Evolutionary conservation across 2,329 filamentous ascomycete genomes (phyloP).

Genomic region (Lecanicillium sp.): DNA sequence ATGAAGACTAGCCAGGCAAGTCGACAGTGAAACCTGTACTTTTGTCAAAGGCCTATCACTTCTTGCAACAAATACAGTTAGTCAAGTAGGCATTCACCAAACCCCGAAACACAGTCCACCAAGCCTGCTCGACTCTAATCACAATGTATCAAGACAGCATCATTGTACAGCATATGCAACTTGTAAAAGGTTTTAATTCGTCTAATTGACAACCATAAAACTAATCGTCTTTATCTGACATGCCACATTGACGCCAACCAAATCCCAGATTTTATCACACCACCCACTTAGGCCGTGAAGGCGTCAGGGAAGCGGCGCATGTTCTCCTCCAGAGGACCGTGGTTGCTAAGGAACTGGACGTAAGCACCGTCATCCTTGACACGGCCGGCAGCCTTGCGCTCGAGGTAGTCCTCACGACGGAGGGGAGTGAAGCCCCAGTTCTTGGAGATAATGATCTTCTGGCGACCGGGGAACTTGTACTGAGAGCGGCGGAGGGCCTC

Average conservation of each 20-base stretch:
- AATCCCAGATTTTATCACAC: conserved; percentile 30
- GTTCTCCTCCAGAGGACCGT: conserved; percentile 79
- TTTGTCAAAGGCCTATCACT: too few species aligned
- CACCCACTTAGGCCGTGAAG: conserved; percentile 53
- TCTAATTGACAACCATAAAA: conserved; percentile 23
- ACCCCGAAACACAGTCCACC: too few species aligned
- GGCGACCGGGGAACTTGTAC: conserved; percentile 99
- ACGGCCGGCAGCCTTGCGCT: conserved; percentile 86
- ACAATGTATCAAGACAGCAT: too few species aligned
- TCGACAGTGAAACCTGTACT: too few species aligned
- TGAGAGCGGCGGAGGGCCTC: conserved; percentile 98
- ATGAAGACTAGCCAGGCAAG: too few species aligned
- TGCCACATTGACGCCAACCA: conserved; percentile 37
- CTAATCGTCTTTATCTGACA: conserved; percentile 29
- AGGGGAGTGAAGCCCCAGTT: conserved; percentile 99
- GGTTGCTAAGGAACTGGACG: conserved; percentile 97
- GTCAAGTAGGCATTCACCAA: too few species aligned
- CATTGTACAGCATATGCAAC: too few species aligned
- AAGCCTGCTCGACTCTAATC: too few species aligned
- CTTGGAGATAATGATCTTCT: conserved; percentile 99
- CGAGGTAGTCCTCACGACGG: conserved; percentile 92
- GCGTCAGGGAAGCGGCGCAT: conserved; percentile 91
- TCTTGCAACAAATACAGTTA: too few species aligned
- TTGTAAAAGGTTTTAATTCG: conserved; percentile 19
- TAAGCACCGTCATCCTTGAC: conserved; percentile 98